Evolutionary conservation across 2,329 filamentous ascomycete genomes (phyloP).

Genomic region (Aspergillus carbonarius): DNA sequence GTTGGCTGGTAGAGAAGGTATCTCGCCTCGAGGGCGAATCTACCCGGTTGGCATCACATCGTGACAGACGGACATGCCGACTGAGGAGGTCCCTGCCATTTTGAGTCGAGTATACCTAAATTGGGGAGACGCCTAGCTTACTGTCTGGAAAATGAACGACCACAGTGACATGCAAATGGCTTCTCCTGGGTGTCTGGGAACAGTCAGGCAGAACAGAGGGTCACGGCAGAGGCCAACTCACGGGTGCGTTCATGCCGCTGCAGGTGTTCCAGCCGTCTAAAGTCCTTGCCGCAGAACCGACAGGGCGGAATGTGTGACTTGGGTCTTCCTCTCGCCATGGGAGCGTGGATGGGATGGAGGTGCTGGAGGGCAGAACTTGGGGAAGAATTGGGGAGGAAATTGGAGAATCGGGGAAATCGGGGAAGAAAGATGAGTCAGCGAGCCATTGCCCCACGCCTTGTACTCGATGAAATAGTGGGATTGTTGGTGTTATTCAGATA

Average conservation of each 20-base stretch:
- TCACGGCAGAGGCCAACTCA: background rate
- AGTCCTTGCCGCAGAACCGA: slow-evolving; percentile 31
- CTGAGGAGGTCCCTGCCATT: background rate
- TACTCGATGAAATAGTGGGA: too few relatives aligned
- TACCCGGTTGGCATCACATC: background rate
- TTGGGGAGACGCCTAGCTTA: background rate
- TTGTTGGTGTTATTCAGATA: too few relatives aligned
- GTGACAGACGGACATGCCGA: background rate
- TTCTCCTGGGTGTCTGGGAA: slow-evolving; percentile 35
- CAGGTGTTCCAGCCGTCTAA: slow-evolving; percentile 35
- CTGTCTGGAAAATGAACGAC: background rate
- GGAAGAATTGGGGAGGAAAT: background rate
- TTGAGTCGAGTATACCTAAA: background rate
- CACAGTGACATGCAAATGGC: slow-evolving; percentile 22
- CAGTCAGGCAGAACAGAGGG: background rate
- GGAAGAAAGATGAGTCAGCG: background rate
- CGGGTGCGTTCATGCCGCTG: slow-evolving; percentile 30
- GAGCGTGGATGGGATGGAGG: background rate
- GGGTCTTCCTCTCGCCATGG: background rate
- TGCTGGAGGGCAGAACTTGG: background rate
- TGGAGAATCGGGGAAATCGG: background rate
- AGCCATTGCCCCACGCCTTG: background rate
- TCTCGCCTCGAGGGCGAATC: too few relatives aligned
- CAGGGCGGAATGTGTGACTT: slow-evolving; percentile 14
- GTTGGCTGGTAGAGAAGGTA: background rate